Evolutionary conservation across 345 rosid species (phyloP).

Genomic region (Sapria himalayana): DNA sequence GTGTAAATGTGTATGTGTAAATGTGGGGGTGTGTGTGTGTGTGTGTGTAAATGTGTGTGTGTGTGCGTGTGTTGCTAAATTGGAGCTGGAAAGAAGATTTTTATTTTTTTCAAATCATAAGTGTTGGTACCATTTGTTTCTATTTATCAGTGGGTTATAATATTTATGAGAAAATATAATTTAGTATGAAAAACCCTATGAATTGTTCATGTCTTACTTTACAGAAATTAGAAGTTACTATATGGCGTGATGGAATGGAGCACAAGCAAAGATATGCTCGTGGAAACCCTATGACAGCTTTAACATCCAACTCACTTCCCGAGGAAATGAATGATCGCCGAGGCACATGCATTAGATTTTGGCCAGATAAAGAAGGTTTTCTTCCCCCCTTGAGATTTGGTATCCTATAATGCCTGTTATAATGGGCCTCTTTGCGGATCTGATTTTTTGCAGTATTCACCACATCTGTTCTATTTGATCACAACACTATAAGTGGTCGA

Average conservation of each 20-base stretch:
- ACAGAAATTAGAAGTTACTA: constrained; percentile 63
- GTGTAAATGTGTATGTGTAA: no score
- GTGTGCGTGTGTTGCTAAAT: no score
- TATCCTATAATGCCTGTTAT: constrained; percentile 2
- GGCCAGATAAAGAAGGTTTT: constrained; percentile 95
- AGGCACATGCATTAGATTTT: constrained; percentile 72
- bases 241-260: constrained; percentile 82
- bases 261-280: constrained; percentile 68
- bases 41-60: no score
- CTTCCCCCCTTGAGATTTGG: constrained; percentile 3
- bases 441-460: constrained; percentile 45
- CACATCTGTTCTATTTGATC: constrained; percentile 67
- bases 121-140: no score
- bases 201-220: constrained; percentile 7
- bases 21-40: no score
- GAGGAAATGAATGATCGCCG: constrained; percentile 31
- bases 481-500: constrained; percentile 69
- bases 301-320: constrained; percentile 31
- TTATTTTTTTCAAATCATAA: no score
- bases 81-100: no score
- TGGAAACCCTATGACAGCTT: constrained; percentile 53
- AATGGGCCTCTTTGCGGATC: constrained; percentile 6
- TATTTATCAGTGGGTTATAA: no score
- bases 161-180: no score
- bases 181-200: background rate